Evolutionary conservation across 345 rosid genomes (phyloP).

Genomic region (Pistacia integerrima): DNA sequence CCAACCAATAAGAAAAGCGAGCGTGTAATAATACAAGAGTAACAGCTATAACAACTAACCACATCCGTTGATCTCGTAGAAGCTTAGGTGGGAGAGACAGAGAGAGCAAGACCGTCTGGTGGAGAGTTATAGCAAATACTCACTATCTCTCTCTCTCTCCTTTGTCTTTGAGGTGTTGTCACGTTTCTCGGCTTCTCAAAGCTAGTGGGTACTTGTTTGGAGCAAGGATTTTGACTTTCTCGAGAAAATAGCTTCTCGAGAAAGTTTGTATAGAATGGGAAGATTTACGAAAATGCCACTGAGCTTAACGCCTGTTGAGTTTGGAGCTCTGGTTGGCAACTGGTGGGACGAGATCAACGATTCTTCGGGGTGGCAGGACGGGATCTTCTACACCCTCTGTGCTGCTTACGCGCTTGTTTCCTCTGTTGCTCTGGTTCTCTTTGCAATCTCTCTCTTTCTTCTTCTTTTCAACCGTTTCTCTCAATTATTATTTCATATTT

Average conservation of each 20-base stretch:
- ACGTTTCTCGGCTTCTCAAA: constrained; percentile 9
- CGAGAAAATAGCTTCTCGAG: neutral
- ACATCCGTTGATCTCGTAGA: constrained; percentile 23
- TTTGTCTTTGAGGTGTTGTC: neutral
- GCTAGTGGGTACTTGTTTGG: neutral
- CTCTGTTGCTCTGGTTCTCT: constrained; percentile 65
- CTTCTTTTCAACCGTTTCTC: neutral
- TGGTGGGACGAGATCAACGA: constrained; percentile 96
- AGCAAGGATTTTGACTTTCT: neutral
- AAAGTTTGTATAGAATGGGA: constrained; percentile 18
- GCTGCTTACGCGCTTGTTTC: constrained; percentile 95
- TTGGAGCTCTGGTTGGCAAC: constrained; percentile 23
- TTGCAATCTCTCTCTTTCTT: constrained; percentile 9
- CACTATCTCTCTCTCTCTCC: neutral
- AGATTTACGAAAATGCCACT: constrained; percentile 21
- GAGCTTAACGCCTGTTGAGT: constrained; percentile 18
- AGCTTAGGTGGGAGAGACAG: constrained; percentile 25
- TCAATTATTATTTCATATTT: neutral
- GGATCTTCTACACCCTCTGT: constrained; percentile 84
- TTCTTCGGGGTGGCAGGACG: constrained; percentile 89
- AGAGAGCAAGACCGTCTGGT: constrained; percentile 11
- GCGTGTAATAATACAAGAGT: neutral
- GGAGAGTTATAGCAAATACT: neutral
- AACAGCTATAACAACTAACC: neutral
- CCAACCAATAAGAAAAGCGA: neutral